Evolutionary conservation across 371 early-diverging fungal species (phyloP).

Genomic region (Rhizopus arrhizus): DNA sequence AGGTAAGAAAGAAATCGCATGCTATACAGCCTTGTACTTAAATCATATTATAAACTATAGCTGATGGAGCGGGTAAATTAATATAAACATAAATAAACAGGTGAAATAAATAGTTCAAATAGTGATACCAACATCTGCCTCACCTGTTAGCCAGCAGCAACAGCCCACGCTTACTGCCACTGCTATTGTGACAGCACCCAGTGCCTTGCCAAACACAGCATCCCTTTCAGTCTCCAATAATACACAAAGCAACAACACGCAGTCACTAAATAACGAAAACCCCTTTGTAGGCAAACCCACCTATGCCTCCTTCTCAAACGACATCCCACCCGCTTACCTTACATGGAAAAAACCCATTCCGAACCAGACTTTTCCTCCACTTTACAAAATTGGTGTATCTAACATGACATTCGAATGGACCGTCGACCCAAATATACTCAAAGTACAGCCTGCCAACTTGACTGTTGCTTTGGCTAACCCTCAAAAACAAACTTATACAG

Average conservation of each 20-base stretch:
- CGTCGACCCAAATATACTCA: conserved; percentile 36
- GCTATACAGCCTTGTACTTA: not conserved
- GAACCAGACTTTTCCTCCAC: conserved; percentile 44
- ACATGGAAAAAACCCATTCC: conserved; percentile 55
- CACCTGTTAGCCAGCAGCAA: conserved; percentile 7
- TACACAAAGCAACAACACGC: conserved; percentile 32
- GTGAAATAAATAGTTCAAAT: not conserved
- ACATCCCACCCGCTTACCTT: conserved; percentile 47
- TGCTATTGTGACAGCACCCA: conserved; percentile 19
- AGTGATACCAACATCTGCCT: not conserved
- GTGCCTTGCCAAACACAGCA: conserved; percentile 16
- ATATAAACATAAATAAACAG: not conserved
- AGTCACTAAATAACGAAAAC: conserved; percentile 34
- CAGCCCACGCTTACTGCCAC: conserved; percentile 13
- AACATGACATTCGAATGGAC: conserved; percentile 52
- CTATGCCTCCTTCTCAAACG: conserved; percentile 38
- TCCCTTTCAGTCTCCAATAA: conserved; percentile 23
- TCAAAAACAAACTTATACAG: conserved; percentile 45
- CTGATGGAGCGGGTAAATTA: conserved; percentile 28
- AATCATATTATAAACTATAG: conserved; percentile 6
- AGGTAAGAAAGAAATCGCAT: not conserved
- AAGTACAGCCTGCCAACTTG: conserved; percentile 44
- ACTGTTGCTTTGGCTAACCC: conserved; percentile 48
- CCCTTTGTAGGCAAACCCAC: conserved; percentile 47
- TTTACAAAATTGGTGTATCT: conserved; percentile 47